These are phyloP conservation scores for Cyclostephanos invisitatus DNA, from an alignment of 108 stramenopile genomes.

Conservation along the genomic window DNA sequence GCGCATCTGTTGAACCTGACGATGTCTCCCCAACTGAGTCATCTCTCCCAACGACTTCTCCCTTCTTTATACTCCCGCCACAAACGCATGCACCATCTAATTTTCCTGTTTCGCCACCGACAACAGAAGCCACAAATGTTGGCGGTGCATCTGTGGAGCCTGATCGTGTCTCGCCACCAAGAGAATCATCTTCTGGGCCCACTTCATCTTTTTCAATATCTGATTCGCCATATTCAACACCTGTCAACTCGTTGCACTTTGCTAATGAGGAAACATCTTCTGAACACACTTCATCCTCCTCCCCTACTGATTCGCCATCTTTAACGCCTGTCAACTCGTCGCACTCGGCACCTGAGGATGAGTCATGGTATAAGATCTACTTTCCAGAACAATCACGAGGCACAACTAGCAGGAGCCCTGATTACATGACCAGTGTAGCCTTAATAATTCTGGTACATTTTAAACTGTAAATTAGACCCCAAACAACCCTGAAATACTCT, in stretches of 20 bases:
- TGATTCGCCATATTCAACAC: background rate
- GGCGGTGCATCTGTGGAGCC: background rate
- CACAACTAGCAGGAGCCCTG: background rate
- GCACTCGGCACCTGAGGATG: background rate
- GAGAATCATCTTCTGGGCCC: background rate
- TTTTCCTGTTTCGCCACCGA: background rate
- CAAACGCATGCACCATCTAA: background rate
- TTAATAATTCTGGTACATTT: background rate
- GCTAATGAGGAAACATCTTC: background rate
- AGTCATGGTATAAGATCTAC: background rate
- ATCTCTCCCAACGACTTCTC: background rate
- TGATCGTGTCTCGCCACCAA: background rate
- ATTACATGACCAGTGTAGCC: background rate
- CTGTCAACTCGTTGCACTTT: background rate
- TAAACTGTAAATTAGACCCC: too few relatives aligned
- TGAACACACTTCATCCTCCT: conserved; percentile 2
- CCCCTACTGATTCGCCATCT: background rate
- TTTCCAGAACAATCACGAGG: background rate
- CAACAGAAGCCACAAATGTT: background rate
- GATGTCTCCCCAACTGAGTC: background rate
- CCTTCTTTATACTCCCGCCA: background rate
- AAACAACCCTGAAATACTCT: too few relatives aligned
- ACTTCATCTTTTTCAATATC: background rate
- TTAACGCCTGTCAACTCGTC: background rate
- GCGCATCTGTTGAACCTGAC: too few relatives aligned